Evolutionary conservation across 768 basidiomycete species (phyloP), one percentile per base, ranked within the genome.

Genomic region (Lentinula lateritia): DNA sequence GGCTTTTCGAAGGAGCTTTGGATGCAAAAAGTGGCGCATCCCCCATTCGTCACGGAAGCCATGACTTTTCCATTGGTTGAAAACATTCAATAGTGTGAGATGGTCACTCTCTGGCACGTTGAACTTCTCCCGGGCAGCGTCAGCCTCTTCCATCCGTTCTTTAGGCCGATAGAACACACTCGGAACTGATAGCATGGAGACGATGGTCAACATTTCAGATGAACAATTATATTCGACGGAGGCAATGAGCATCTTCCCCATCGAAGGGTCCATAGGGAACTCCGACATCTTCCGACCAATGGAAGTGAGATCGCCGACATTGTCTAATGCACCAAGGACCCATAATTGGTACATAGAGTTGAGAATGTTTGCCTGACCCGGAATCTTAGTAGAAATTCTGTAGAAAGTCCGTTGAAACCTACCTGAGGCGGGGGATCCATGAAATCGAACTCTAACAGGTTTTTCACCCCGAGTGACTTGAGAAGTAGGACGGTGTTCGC

Each of bases 351-450:
- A 99, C 95, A 98, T 98, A 6, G 96, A 98, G 72, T 98, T 98
- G 48, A 99, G 79, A 67, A 98, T 99, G 71, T 98, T 98, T 58
- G 93, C 92, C 89, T 95, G 65, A 13, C 41, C 6, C 13, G 15
- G 28, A 43, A 9, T 12, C 16, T 43, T 12, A 20, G 20, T 3
- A 5, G 28, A 43, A 13, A 34, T 43, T 28, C 1, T 1, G 36
- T 41, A 6, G 18, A 15, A 42, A 42, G 35, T 15, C 45, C 10
- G 32, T 52, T 35, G 52, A 18, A 52, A 65, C 73, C 59, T 67
- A 89, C 92, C 82, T 96, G 95, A n/a, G 97, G 97, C 20, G 97
- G 97, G n/a, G 97, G 97, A 72, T 99, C 97, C 97, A 99, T 98
- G 71, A 99, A 99, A 74, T 98, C 96, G 69, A 98, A 99, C 74